Conservation (phyloP, 192 early-diverging fungal species). For the Coemansia sp. region DNA sequence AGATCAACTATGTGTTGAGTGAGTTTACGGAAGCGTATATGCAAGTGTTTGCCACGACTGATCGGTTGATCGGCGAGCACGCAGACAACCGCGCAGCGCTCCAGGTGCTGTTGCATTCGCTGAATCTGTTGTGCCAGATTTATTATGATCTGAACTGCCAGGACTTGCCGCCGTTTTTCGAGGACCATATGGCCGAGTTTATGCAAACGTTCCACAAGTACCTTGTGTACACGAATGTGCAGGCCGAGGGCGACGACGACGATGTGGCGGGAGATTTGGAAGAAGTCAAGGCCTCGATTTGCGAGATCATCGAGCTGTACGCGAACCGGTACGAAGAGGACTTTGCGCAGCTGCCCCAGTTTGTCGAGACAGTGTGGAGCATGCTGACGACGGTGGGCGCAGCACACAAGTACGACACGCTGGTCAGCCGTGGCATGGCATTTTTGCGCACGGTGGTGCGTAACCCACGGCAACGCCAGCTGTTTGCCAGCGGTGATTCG, state of each 20-base stretch:
- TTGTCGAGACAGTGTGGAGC: constrained; percentile 85
- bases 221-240: constrained; percentile 74
- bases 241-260: constrained; percentile 71
- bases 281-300: constrained; percentile 90
- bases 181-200: constrained; percentile 82
- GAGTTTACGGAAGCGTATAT: constrained; percentile 82
- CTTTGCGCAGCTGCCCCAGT: constrained; percentile 75
- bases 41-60: constrained; percentile 80
- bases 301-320: constrained; percentile 89
- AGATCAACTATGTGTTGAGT: constrained; percentile 90
- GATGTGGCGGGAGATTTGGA: constrained; percentile 81
- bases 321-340: constrained; percentile 89
- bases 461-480: constrained; percentile 63
- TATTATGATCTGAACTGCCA: constrained; percentile 95
- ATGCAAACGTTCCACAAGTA: constrained; percentile 89
- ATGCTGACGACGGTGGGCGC: constrained; percentile 74
- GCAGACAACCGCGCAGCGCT: constrained; percentile 63
- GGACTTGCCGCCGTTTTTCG: constrained; percentile 96
- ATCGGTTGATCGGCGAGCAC: constrained; percentile 73
- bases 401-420: constrained; percentile 77
- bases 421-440: constrained; percentile 86
- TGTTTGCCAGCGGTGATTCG: constrained; percentile 74
- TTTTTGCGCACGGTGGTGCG: constrained; percentile 88
- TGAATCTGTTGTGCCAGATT: constrained; percentile 82
- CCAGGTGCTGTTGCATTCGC: constrained; percentile 67